Base-by-base conservation (phyloP, 257 asterid species). In the Penstemon davidsonii region DNA sequence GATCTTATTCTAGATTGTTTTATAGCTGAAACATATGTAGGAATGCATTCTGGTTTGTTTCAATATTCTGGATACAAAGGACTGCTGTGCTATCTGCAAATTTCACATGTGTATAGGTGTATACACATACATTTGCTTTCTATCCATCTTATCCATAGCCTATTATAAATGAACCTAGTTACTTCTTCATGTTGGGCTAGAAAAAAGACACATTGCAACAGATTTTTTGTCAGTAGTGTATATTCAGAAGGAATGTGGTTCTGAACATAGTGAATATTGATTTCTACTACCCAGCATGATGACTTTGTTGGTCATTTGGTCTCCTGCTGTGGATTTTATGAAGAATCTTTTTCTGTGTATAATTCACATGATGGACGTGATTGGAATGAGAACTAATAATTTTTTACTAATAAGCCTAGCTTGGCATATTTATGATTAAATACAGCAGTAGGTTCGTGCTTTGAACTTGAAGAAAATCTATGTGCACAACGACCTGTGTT, bases 1-100 rank as follows among this genome's bases (percentile, higher is more conserved):
- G 70, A 81, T 87, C 96, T 82, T 73, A 81, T 84, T 91, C 86
- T 72, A n/a, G 74, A 79, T 87, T 72, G 64, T 55, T 75, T 76
- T 76, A 75, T 64, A 54, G 56, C 69, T 56, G 55, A 70, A 75
- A 50, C 78, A 53, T 70, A 63, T 46, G 59, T 50, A 60, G 62
- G 36, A 39, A 19, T 53, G 71, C 60, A 62, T 9, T 61, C 72
- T 79, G 58, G 51, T 67, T 60, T 5, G 42, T 41, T 65, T 61
- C 47, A 40, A 68, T 76, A 55, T 67, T 66, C 38, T 51, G 39
- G 19, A 51, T 57, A 36, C 65, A 69, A 19, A 25, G 64, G 50
- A 47, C 68, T 46, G 39, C 49, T 33, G 43, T 44, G 45, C 50
- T 10, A 52, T 68, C 64, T 55, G 44, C 55, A 52, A 60, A 36